Evolutionary conservation across 495 filamentous ascomycete genomes (phyloP).

Genomic region (Pseudoneurospora amorphoporcata): DNA sequence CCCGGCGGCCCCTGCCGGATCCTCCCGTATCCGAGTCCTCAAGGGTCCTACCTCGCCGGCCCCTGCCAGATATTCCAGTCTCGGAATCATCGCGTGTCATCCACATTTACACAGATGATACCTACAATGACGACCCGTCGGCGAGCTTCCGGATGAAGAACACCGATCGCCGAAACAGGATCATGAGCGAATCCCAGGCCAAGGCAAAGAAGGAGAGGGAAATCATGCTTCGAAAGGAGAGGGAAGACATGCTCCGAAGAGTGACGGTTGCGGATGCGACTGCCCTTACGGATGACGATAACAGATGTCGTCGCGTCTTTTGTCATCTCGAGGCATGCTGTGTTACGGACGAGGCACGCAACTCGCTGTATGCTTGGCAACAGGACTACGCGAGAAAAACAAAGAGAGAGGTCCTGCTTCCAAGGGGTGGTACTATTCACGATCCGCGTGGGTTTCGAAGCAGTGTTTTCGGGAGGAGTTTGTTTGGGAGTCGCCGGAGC

Average conservation of each 20-base stretch:
- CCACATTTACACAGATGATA: not conserved
- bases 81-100: not conserved
- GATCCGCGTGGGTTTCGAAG: not conserved
- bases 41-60: not conserved
- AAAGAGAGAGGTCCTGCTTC: conserved; percentile 16
- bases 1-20: not conserved
- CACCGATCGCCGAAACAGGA: not conserved
- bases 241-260: not conserved
- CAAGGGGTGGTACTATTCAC: conserved; percentile 23
- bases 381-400: conserved; percentile 29
- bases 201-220: not conserved
- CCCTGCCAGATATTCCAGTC: not conserved
- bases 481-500: not conserved
- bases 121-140: too few species aligned
- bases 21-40: not conserved
- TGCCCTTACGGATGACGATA: conserved; percentile 28
- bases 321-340: conserved; percentile 37
- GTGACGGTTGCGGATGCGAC: not conserved
- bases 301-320: conserved; percentile 38
- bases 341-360: conserved; percentile 36
- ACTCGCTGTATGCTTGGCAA: conserved; percentile 38
- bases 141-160: not conserved
- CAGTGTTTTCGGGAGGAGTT: not conserved
- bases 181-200: not conserved
- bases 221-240: not conserved